Base-by-base conservation (phyloP, 2,329 filamentous ascomycete genomes). In the Aspergillus tamarii region DNA sequence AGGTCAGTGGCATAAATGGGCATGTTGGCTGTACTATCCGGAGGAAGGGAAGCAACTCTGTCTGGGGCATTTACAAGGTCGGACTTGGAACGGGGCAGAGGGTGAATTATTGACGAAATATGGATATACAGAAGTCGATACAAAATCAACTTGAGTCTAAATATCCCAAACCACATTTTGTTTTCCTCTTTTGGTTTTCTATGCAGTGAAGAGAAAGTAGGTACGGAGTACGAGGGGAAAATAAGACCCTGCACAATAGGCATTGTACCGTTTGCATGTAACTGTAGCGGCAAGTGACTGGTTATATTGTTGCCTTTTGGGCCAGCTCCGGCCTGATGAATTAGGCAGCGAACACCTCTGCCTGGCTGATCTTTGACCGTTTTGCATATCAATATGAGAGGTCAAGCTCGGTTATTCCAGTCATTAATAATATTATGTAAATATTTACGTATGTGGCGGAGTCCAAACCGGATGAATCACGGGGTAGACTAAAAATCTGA, bases 1-100 rank as follows among this genome's bases (percentile, higher is more conserved):
- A 26, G 62, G 62, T 5, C 26, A 46, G 23, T 64, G 62, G 62
- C 26, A 46, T 2, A 54, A 56, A 23, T 64, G 62, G 62, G 62
- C 59, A 0, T 55, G 45, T 36, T 64, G 62, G 62, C 48, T 64
- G 28, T 64, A 62, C 23, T 64, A 64, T 56, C 59, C 62, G 3
- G 59, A 59, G 2, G 62, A 62, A 1, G 62, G 59, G 8, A 54
- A 46, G 28, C 3, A 54, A 32, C 30, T 61, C 6, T 64, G 55
- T 39, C 55, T 64, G 21, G 30, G 59, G 10, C 62, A 64, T 64
- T 12, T 64, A 16, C 59, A 58, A 41, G 62, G 62, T 8, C n/a
- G 62, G 19, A 64, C 62, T 12, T 62, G 62, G 62, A 62, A 26
- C 16, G 62, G 62, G 1, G 46, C 10, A 0, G 60, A 62, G 12